Percentiles rank a stretch among this genome's conserved stretches.
phyloP scores from a whole-genome alignment of 208 protist genomes.

The Entamoeba histolytica region DNA sequence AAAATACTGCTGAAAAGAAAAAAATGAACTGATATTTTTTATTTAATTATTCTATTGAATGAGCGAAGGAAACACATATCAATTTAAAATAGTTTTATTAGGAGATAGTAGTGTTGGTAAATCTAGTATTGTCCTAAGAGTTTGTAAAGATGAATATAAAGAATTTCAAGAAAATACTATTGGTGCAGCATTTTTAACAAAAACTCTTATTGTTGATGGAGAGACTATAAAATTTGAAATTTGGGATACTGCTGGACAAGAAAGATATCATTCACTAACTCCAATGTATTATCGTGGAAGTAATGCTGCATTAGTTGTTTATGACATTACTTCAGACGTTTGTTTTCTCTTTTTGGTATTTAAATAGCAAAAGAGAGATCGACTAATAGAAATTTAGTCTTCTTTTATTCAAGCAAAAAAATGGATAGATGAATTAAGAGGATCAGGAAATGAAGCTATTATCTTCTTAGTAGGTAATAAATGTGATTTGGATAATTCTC shows the following conservation, averaged over 20 bases:
- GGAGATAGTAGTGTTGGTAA: not conserved
- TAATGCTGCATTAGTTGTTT: slow-evolving; percentile 59
- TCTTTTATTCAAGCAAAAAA: slow-evolving; percentile 17
- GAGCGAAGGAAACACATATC: not conserved
- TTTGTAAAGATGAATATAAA: not conserved
- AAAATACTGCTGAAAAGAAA: no score
- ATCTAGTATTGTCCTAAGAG: not conserved
- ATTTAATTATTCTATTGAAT: not conserved
- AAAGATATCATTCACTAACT: slow-evolving; percentile 57
- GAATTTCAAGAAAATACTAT: not conserved
- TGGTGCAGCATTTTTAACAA: not conserved
- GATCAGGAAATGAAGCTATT: not conserved
- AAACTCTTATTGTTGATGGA: not conserved
- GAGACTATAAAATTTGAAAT: not conserved
- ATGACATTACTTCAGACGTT: slow-evolving; percentile 49
- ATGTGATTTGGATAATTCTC: not conserved
- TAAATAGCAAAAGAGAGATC: not conserved
- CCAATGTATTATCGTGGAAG: slow-evolving; percentile 68
- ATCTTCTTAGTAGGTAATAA: not conserved
- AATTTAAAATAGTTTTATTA: not conserved
- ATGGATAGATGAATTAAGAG: slow-evolving; percentile 12
- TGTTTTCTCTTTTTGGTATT: not conserved
- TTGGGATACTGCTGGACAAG: slow-evolving; percentile 42
- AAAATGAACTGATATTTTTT: no score
- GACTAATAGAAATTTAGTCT: not conserved